These are phyloP conservation scores for Aspergillus caelatus DNA, from an alignment of 2,329 filamentous ascomycete species.

Conservation along the genomic window DNA sequence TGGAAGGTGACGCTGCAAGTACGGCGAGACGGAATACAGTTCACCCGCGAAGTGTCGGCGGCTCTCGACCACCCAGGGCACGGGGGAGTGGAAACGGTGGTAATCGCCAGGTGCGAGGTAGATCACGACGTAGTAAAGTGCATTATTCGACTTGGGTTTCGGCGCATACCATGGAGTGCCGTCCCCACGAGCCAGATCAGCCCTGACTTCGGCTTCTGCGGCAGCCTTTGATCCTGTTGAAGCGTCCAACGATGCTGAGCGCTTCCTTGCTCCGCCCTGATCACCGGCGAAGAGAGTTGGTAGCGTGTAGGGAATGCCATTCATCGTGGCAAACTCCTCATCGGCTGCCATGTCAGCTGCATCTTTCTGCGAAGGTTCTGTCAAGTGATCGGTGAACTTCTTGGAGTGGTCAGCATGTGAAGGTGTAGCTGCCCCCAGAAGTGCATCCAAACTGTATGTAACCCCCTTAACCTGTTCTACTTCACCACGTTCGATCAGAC, in stretches of 20 bases:
- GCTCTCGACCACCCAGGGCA: slow-evolving; percentile 91
- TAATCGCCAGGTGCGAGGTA: slow-evolving; percentile 98
- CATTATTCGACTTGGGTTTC: slow-evolving; percentile 63
- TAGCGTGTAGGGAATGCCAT: slow-evolving; percentile 93
- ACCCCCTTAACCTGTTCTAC: slow-evolving; percentile 99
- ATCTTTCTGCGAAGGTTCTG: slow-evolving; percentile 42
- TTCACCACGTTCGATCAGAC: slow-evolving; percentile 86
- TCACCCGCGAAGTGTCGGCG: slow-evolving; percentile 98
- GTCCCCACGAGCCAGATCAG: slow-evolving; percentile 75
- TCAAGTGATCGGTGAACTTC: slow-evolving; percentile 36
- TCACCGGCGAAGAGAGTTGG: slow-evolving; percentile 81
- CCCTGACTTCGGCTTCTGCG: slow-evolving; percentile 81
- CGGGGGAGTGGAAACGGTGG: slow-evolving; percentile 95
- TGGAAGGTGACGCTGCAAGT: slow-evolving; percentile 87
- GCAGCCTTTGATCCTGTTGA: slow-evolving; percentile 67
- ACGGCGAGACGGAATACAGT: slow-evolving; percentile 91
- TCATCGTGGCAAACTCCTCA: slow-evolving; percentile 90
- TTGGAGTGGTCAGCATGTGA: slow-evolving; percentile 42
- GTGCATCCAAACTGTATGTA: slow-evolving; percentile 92
- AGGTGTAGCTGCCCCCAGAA: slow-evolving; percentile 69
- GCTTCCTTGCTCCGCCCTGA: slow-evolving; percentile 45
- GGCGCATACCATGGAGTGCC: slow-evolving; percentile 68
- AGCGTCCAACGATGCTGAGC: slow-evolving; percentile 68
- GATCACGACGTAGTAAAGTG: slow-evolving; percentile 90
- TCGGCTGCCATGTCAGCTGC: slow-evolving; percentile 74